Conservation (phyloP, 306 rosid species). For the Vachellia pachyceras region DNA sequence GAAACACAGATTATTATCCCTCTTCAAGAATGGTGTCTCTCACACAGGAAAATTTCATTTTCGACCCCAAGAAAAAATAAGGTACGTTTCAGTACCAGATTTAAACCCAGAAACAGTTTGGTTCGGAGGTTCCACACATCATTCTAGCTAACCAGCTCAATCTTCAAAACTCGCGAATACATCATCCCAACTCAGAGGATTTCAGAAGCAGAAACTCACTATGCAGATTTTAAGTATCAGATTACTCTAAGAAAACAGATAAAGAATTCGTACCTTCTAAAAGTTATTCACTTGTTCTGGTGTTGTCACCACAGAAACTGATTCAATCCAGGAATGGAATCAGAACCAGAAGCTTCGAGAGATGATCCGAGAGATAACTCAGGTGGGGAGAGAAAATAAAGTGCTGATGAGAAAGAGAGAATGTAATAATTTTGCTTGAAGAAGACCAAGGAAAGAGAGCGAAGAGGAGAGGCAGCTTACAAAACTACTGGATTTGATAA, state of each 20-base stretch:
- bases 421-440: background rate
- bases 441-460: background rate
- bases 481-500: slow-evolving; percentile 28
- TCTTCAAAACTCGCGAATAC: background rate
- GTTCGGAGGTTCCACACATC: background rate
- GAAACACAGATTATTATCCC: background rate
- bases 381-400: background rate
- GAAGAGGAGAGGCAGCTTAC: background rate
- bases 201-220: background rate
- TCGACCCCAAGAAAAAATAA: background rate
- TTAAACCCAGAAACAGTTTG: background rate
- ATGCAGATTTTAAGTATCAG: background rate
- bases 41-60: slow-evolving; percentile 9
- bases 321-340: background rate
- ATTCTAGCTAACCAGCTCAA: background rate
- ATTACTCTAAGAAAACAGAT: background rate
- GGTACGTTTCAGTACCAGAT: background rate
- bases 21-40: background rate
- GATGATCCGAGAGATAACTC: slow-evolving; percentile 1
- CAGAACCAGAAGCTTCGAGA: slow-evolving; percentile 27
- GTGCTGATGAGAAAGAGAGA: slow-evolving; percentile 1
- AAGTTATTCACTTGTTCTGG: slow-evolving; percentile 2
- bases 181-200: background rate
- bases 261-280: slow-evolving; percentile 37
- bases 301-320: background rate